Conservation (phyloP, 1,284 basidiomycete species). For the Leccinum pallidistipes region DNA sequence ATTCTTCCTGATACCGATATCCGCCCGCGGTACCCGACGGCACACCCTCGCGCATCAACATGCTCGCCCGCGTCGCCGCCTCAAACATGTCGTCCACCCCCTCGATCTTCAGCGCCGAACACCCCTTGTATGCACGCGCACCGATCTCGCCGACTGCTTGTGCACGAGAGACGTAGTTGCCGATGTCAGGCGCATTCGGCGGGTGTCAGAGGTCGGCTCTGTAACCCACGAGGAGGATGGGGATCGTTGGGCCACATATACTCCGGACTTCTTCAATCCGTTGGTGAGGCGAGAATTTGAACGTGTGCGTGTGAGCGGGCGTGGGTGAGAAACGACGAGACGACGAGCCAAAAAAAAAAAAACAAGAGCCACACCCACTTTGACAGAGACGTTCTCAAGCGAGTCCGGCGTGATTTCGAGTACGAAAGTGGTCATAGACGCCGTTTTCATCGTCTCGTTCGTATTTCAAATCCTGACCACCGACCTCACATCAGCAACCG, state of each 20-base stretch:
- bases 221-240: constrained; percentile 31
- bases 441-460: no score
- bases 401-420: constrained; percentile 77
- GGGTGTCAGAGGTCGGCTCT: constrained; percentile 46
- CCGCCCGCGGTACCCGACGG: no score
- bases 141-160: constrained; percentile 56
- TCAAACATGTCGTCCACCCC: no score
- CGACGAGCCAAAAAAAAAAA: neutral
- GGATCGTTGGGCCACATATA: constrained; percentile 84
- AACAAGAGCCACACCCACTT: constrained; percentile 52
- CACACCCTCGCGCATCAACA: no score
- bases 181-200: no score
- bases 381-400: constrained; percentile 87
- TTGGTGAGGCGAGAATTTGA: constrained; percentile 39
- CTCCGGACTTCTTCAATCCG: constrained; percentile 97
- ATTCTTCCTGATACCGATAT: no score
- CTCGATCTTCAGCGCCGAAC: no score
- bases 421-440: no score
- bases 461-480: no score
- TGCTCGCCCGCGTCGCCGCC: no score
- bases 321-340: neutral
- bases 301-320: neutral
- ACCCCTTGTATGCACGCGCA: neutral
- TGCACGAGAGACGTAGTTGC: no score
- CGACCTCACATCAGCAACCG: no score